Evolutionary conservation across 2,329 filamentous ascomycete genomes (phyloP).

Genomic region (Neofusicoccum umdonicola): DNA sequence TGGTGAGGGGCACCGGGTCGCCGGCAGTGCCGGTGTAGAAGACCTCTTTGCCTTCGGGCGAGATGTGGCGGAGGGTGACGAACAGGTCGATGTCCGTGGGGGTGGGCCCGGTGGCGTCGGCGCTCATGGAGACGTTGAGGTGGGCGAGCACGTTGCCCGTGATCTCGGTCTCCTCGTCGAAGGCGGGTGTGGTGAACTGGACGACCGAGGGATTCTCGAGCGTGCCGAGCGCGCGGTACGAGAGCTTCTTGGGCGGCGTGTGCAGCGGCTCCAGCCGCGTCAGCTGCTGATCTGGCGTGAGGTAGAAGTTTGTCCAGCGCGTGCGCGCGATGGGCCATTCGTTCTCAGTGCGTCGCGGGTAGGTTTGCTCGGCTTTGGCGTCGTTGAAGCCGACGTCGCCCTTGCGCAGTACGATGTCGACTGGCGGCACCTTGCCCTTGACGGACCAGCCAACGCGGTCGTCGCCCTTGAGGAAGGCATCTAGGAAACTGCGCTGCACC

Average conservation of each 20-base stretch:
- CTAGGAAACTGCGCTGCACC: slow-evolving; percentile 65
- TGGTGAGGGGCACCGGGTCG: slow-evolving; percentile 61
- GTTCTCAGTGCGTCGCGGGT: slow-evolving; percentile 54
- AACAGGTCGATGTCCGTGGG: slow-evolving; percentile 63
- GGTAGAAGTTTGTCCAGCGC: slow-evolving; percentile 60
- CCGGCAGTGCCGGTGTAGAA: slow-evolving; percentile 66
- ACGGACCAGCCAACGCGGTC: slow-evolving; percentile 61
- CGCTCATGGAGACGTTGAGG: slow-evolving; percentile 58
- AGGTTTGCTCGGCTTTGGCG: slow-evolving; percentile 58
- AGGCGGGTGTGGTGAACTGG: slow-evolving; percentile 58
- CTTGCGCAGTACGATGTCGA: slow-evolving; percentile 62
- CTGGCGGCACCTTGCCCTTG: slow-evolving; percentile 58
- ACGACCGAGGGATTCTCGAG: slow-evolving; percentile 54
- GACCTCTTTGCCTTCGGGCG: slow-evolving; percentile 55
- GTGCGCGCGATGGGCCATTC: slow-evolving; percentile 69
- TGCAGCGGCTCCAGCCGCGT: slow-evolving; percentile 30
- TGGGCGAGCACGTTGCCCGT: slow-evolving; percentile 66
- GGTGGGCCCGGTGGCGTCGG: slow-evolving; percentile 37
- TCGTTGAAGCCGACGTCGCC: slow-evolving; percentile 68
- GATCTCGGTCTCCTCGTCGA: slow-evolving; percentile 65
- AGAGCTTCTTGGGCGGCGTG: slow-evolving; percentile 42
- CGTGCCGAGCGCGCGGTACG: slow-evolving; percentile 60
- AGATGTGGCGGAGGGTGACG: slow-evolving; percentile 59
- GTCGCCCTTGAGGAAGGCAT: slow-evolving; percentile 68
- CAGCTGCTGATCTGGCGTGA: slow-evolving; percentile 51